phyloP scores from a whole-genome alignment of 768 basidiomycete genomes.

The Mycena galopus region DNA sequence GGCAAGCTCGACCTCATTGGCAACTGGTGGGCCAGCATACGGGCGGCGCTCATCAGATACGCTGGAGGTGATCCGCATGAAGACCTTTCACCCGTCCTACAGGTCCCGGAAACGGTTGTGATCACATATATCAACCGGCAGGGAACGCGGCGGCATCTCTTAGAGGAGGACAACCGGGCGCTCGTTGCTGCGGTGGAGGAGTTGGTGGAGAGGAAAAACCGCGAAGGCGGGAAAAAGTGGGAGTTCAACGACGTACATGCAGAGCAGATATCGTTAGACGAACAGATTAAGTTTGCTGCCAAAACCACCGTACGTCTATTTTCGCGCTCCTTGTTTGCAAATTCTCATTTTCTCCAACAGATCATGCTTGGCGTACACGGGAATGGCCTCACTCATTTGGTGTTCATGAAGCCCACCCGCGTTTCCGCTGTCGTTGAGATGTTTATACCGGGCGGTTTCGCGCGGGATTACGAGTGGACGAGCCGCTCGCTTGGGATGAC shows the following conservation, averaged over 20 bases:
- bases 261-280: constrained; percentile 66
- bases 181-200: constrained; percentile 57
- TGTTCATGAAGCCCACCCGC: constrained; percentile 68
- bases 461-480: constrained; percentile 77
- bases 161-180: constrained; percentile 56
- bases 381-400: constrained; percentile 71
- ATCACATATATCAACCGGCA: constrained; percentile 70
- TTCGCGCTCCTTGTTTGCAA: not conserved
- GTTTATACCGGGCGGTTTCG: constrained; percentile 70
- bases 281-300: constrained; percentile 66
- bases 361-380: constrained; percentile 68
- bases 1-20: constrained; percentile 32
- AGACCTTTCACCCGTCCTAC: constrained; percentile 1
- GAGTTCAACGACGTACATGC: constrained; percentile 60
- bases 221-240: constrained; percentile 52
- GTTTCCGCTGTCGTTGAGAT: constrained; percentile 73
- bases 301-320: constrained; percentile 62
- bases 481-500: constrained; percentile 63
- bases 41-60: constrained; percentile 63
- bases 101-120: constrained; percentile 49
- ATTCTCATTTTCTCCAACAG: constrained; percentile 38
- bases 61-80: constrained; percentile 52
- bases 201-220: constrained; percentile 51
- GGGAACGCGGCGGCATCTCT: constrained; percentile 54
- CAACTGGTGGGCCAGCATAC: constrained; percentile 71